A percentile compares a stretch with the other conserved stretches of the same genome.
These are phyloP conservation scores for Aspergillaceae sp. DNA, from an alignment of 2,329 filamentous ascomycete species.

Conservation along the genomic window DNA sequence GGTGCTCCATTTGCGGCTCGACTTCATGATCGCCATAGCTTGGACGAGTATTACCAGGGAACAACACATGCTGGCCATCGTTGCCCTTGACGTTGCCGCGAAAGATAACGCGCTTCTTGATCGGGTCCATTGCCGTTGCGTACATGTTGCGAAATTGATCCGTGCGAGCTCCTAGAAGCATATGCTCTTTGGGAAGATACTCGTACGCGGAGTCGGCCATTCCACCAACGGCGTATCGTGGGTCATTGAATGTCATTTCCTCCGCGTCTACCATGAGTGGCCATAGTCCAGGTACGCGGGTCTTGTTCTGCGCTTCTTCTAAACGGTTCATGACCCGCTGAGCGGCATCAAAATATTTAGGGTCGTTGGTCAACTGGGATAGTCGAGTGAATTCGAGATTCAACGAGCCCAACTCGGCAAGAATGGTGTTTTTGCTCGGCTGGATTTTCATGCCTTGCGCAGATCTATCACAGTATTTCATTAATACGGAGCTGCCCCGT, in stretches of 20 bases:
- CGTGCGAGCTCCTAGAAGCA: conserved; percentile 35
- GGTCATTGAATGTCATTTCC: conserved; percentile 20
- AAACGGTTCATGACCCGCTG: conserved; percentile 74
- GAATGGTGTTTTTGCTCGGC: conserved; percentile 55
- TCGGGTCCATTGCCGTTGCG: conserved; percentile 28
- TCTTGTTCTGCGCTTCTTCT: conserved; percentile 62
- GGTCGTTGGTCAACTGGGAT: conserved; percentile 70
- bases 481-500: neutral
- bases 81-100: conserved; percentile 36
- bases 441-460: conserved; percentile 20
- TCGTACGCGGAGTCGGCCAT: conserved; percentile 44
- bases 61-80: conserved; percentile 26
- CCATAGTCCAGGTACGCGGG: conserved; percentile 68
- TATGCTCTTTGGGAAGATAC: conserved; percentile 43
- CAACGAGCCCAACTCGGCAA: conserved; percentile 67
- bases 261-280: conserved; percentile 61
- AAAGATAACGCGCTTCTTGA: conserved; percentile 36
- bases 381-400: conserved; percentile 87
- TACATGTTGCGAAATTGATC: conserved; percentile 39
- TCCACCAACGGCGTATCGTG: conserved; percentile 36
- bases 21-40: conserved; percentile 11
- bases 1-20: conserved; percentile 44
- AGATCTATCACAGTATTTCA: conserved; percentile 12
- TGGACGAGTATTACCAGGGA: conserved; percentile 26
- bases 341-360: conserved; percentile 83